These are phyloP conservation scores for Silene latifolia DNA, from an alignment of 148 eudicot species.

Conservation along the genomic window DNA sequence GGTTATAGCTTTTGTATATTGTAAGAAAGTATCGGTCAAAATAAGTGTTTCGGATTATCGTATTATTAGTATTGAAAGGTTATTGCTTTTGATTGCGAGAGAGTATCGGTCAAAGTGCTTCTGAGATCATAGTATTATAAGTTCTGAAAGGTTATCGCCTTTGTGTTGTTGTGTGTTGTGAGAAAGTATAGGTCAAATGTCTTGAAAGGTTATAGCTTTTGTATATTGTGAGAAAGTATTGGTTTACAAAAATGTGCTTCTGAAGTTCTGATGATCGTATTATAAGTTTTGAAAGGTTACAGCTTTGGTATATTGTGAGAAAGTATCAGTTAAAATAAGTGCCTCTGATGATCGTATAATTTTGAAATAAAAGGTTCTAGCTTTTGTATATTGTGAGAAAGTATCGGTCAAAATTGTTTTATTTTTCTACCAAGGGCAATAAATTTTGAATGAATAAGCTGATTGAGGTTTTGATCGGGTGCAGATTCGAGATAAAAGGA, in stretches of 20 bases:
- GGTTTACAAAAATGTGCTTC: no score
- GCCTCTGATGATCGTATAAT: not conserved
- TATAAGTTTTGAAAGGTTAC: not conserved
- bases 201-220: not conserved
- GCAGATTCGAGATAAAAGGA: slow-evolving; percentile 73
- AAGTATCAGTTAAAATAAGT: not conserved
- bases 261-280: no score
- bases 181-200: not conserved
- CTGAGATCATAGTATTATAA: no score
- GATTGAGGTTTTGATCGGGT: not conserved
- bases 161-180: not conserved
- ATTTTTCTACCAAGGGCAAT: not conserved
- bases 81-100: not conserved
- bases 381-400: not conserved
- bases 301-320: not conserved
- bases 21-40: not conserved
- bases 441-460: not conserved
- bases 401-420: not conserved
- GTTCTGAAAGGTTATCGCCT: no score
- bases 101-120: not conserved
- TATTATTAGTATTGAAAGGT: not conserved
- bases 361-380: not conserved
- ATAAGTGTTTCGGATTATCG: not conserved
- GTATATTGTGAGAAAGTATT: not conserved
- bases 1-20: not conserved